Conservation (phyloP, 129 eudicot species). For the Glebionis coronaria region DNA sequence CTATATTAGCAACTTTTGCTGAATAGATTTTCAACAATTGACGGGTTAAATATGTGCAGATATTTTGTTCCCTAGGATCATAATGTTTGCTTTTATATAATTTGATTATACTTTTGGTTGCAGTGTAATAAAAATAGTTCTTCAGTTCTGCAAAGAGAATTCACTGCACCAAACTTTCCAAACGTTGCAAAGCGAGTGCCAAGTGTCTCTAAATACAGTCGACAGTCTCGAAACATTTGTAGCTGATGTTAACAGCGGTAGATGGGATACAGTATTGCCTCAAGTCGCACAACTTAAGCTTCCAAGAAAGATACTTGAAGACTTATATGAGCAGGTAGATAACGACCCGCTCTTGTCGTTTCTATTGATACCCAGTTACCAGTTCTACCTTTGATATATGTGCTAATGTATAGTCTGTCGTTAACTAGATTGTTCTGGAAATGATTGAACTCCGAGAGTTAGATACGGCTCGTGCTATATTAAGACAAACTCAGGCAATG, state of each 20-base stretch:
- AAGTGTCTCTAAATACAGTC: conserved; percentile 91
- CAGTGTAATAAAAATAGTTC: conserved; percentile 98
- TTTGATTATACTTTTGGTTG: conserved; percentile 24
- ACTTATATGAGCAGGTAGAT: conserved; percentile 86
- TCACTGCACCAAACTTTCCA: conserved; percentile 94
- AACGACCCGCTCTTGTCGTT: neutral
- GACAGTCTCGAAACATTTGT: conserved; percentile 97
- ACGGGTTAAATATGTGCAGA: neutral
- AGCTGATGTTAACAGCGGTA: conserved; percentile 92
- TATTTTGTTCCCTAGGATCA: neutral
- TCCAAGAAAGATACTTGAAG: conserved; percentile 91
- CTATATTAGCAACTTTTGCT: neutral
- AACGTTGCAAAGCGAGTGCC: conserved; percentile 92
- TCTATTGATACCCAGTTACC: neutral
- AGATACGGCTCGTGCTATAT: conserved; percentile 96
- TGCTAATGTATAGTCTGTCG: conserved; percentile 14
- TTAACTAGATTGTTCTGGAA: conserved; percentile 79
- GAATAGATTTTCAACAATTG: neutral
- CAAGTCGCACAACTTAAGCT: conserved; percentile 96
- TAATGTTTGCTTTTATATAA: conserved; percentile 2
- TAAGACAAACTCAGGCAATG: conserved; percentile 99
- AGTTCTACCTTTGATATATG: neutral
- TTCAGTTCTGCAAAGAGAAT: conserved; percentile 98
- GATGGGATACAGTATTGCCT: conserved; percentile 97
- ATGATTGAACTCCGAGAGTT: conserved; percentile 99